A percentile compares a stretch with the other conserved stretches of the same genome.
phyloP scores from a whole-genome alignment of 805 yeast genomes.

The Yarrowia osloensis region DNA sequence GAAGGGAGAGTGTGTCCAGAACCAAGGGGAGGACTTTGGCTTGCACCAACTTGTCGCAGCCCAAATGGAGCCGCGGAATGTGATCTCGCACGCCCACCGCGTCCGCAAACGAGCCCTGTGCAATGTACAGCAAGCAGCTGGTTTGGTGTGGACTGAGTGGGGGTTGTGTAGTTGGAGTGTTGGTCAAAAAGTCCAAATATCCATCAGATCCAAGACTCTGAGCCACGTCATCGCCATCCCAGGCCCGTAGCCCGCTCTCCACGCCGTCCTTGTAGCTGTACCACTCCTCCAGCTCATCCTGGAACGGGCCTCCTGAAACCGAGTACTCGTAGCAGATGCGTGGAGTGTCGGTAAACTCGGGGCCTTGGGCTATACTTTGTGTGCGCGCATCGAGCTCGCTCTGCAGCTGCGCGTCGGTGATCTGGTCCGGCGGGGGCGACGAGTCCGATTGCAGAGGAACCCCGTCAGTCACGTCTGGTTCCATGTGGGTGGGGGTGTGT shows the following conservation, averaged over 20 bases:
- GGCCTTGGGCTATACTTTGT: conserved; percentile 26
- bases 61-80: not conserved
- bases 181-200: not conserved
- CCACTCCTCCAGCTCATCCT: conserved; percentile 53
- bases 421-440: conserved; percentile 8
- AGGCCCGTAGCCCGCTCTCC: not conserved
- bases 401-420: conserved; percentile 20
- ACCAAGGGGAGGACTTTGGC: not conserved
- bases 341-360: conserved; percentile 42
- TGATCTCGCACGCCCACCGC: not conserved
- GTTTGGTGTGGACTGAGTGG: not conserved
- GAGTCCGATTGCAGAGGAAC: not conserved
- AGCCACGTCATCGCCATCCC: conserved; percentile 19
- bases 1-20: not conserved
- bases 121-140: not conserved
- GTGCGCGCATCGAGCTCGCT: conserved; percentile 22
- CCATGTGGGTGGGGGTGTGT: not conserved
- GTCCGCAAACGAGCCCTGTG: conserved; percentile 11
- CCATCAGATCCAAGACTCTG: not conserved
- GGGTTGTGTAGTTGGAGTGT: too few relatives aligned
- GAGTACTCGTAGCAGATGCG: conserved; percentile 48
- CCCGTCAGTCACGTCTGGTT: conserved; percentile 15
- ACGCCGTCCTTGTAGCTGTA: conserved; percentile 40
- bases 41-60: not conserved
- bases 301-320: conserved; percentile 44